Percentiles rank a stretch among this genome's conserved stretches.
phyloP scores from a whole-genome alignment of 2,329 filamentous ascomycete species.

The Botrytis elliptica region DNA sequence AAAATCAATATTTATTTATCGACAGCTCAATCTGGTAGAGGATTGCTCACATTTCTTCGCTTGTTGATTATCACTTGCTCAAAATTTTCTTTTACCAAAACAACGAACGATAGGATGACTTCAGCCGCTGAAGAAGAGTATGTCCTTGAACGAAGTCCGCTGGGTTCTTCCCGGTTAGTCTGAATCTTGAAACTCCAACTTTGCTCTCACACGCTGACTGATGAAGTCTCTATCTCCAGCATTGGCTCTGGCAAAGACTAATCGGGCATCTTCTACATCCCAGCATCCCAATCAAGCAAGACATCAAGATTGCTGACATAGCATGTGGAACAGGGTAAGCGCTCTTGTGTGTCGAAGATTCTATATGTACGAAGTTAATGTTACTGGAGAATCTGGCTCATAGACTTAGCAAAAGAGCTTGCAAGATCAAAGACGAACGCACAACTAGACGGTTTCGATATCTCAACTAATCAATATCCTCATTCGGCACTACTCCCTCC shows the following conservation, averaged over 20 bases:
- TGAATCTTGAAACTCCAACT: not conserved
- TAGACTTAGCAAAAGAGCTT: slow-evolving; percentile 18
- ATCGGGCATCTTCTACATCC: slow-evolving; percentile 3
- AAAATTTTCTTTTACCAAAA: too few relatives aligned
- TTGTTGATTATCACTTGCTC: not conserved
- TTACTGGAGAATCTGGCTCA: slow-evolving; percentile 11
- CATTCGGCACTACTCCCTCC: not conserved
- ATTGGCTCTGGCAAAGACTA: slow-evolving; percentile 17
- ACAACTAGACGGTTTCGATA: slow-evolving; percentile 14
- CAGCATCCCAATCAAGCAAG: not conserved
- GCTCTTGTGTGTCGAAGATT: not conserved
- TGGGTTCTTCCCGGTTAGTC: slow-evolving; percentile 12
- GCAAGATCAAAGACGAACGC: not conserved
- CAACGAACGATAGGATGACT: slow-evolving; percentile 1
- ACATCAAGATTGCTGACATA: slow-evolving; percentile 16
- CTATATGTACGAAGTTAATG: not conserved
- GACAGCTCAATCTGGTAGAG: not conserved
- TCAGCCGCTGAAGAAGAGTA: not conserved
- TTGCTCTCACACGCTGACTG: not conserved
- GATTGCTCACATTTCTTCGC: too few relatives aligned
- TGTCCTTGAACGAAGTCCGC: not conserved
- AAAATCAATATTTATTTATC: not conserved
- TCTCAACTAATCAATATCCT: slow-evolving; percentile 9
- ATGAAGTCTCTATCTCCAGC: slow-evolving; percentile 11
- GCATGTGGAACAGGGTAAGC: slow-evolving; percentile 18